Evolutionary conservation across 306 rosid species (phyloP).

Genomic region (Prunus dulcis): DNA sequence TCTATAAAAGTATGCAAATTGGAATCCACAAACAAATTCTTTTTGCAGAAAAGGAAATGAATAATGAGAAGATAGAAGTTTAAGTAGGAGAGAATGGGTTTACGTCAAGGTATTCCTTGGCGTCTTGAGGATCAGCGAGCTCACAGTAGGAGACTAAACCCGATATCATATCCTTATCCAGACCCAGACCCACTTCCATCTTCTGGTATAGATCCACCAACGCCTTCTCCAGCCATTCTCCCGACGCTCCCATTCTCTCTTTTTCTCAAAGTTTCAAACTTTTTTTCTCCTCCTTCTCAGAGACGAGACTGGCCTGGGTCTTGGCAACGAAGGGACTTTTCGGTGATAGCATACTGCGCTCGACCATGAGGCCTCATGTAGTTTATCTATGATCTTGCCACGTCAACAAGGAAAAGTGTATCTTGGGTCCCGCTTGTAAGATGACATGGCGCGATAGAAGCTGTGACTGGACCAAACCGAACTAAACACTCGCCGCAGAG

Average conservation of each 20-base stretch:
- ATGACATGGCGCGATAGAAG: not conserved
- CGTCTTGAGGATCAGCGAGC: slow-evolving; percentile 79
- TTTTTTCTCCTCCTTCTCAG: not conserved
- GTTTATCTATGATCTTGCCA: not conserved
- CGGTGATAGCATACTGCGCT: not conserved
- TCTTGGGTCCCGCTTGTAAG: not conserved
- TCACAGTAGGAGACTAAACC: slow-evolving; percentile 92
- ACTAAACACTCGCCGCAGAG: not conserved
- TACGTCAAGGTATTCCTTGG: slow-evolving; percentile 93
- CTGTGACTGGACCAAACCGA: not conserved
- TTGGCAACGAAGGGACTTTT: not conserved
- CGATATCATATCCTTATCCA: slow-evolving; percentile 77
- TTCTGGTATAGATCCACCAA: slow-evolving; percentile 62
- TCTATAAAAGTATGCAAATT: not conserved
- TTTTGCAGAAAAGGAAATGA: not conserved
- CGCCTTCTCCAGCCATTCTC: slow-evolving; percentile 89
- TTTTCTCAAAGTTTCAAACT: not conserved
- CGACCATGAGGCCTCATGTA: not conserved
- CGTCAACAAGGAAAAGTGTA: not conserved
- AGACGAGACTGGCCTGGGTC: not conserved
- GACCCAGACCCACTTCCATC: slow-evolving; percentile 68
- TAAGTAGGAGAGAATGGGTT: slow-evolving; percentile 1
- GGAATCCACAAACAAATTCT: not conserved
- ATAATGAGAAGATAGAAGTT: slow-evolving; percentile 1
- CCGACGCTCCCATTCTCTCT: slow-evolving; percentile 53